A percentile compares a stretch with the other conserved stretches of the same genome.
Conservation (phyloP, 2,329 filamentous ascomycete species). For the Fulvia fulva region DNA sequence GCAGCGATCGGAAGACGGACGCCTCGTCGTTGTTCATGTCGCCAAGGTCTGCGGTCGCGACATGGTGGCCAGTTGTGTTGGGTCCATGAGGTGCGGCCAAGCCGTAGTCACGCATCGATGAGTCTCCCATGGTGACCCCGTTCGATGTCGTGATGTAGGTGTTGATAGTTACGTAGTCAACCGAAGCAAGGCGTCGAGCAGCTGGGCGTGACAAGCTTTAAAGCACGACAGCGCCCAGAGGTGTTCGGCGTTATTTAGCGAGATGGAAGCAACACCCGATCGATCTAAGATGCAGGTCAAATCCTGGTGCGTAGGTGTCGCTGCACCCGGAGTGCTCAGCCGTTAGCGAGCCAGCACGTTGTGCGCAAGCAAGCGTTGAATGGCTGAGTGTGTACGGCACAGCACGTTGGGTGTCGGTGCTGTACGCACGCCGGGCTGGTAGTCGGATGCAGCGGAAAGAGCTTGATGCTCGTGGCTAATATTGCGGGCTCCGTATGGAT, state of each 20-base stretch:
- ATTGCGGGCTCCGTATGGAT: background rate
- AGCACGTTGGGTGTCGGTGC: background rate
- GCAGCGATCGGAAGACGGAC: conserved; percentile 69
- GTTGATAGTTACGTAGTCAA: background rate
- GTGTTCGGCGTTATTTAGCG: background rate
- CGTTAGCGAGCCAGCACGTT: conserved; percentile 4
- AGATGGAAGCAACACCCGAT: background rate
- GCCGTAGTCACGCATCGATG: conserved; percentile 46
- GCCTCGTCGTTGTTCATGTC: conserved; percentile 57
- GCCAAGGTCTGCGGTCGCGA: conserved; percentile 40
- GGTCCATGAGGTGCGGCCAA: conserved; percentile 47
- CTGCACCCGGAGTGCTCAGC: background rate
- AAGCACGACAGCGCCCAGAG: background rate
- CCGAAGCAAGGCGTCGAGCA: background rate
- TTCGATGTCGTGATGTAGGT: background rate
- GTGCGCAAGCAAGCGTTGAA: conserved; percentile 3
- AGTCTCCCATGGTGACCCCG: conserved; percentile 24
- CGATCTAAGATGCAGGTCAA: background rate
- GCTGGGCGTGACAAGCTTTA: background rate
- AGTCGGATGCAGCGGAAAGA: background rate
- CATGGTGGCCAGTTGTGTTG: conserved; percentile 43
- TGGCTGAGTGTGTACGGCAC: conserved; percentile 4
- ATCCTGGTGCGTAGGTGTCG: background rate
- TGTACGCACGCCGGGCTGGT: no score
- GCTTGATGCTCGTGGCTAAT: background rate